Percentiles rank a stretch among this genome's conserved stretches.
phyloP scores from a whole-genome alignment of 306 rosid genomes.

The Clitoria ternatea region DNA sequence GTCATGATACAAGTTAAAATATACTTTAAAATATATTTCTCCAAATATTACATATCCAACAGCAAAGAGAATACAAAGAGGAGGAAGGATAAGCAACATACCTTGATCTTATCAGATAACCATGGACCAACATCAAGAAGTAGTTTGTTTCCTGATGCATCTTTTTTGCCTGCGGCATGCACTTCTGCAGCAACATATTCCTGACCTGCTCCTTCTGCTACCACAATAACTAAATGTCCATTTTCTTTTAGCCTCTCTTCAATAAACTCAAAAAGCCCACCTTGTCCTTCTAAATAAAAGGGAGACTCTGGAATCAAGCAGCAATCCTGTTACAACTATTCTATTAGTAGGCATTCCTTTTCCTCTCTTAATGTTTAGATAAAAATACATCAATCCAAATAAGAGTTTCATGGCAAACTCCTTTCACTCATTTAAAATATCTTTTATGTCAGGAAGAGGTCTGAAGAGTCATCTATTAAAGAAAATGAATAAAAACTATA shows the following conservation, averaged over 20 bases:
- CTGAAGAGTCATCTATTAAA: background rate
- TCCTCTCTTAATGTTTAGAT: constrained; percentile 9
- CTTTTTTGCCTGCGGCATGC: constrained; percentile 43
- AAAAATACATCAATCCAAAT: background rate
- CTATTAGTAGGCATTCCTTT: constrained; percentile 27
- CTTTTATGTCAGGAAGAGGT: background rate
- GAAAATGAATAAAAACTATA: background rate
- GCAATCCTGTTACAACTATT: constrained; percentile 76
- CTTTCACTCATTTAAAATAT: background rate
- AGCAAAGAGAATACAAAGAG: background rate
- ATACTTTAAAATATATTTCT: background rate
- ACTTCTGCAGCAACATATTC: constrained; percentile 62
- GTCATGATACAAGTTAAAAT: background rate
- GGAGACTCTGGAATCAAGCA: constrained; percentile 98
- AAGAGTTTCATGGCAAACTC: background rate
- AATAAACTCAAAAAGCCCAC: constrained; percentile 81
- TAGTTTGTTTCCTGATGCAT: constrained; percentile 90
- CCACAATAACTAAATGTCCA: constrained; percentile 87
- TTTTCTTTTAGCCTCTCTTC: constrained; percentile 78
- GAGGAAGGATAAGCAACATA: constrained; percentile 23
- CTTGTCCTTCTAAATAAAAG: constrained; percentile 85
- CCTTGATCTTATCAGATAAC: constrained; percentile 84
- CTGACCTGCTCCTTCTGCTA: constrained; percentile 99
- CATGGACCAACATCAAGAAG: constrained; percentile 84
- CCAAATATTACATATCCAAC: background rate